phyloP scores from a whole-genome alignment of 768 basidiomycete genomes.

The Auriscalpium vulgare region DNA sequence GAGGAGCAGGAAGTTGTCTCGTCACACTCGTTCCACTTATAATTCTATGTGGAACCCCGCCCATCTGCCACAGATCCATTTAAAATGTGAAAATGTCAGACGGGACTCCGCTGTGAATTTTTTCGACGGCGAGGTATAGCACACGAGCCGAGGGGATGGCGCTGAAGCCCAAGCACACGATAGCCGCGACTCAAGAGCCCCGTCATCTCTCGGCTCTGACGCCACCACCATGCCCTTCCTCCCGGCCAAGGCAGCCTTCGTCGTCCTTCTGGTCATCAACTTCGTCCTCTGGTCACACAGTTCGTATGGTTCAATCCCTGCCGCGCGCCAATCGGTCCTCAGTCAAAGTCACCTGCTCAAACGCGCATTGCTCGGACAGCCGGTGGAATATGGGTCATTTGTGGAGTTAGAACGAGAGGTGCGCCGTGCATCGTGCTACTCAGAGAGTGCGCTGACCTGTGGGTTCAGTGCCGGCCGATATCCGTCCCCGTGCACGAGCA shows the following conservation, averaged over 20 bases:
- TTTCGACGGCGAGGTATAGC: no score
- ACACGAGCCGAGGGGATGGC: no score
- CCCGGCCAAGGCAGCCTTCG: constrained; percentile 24
- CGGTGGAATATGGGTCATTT: not conserved
- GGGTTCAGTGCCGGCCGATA: constrained; percentile 57
- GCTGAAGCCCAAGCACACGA: no score
- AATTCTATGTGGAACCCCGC: no score
- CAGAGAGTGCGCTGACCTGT: not conserved
- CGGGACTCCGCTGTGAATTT: no score
- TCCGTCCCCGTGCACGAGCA: constrained; percentile 45
- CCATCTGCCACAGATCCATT: no score
- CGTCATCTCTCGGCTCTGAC: no score
- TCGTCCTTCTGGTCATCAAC: constrained; percentile 44
- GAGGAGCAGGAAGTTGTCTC: not conserved
- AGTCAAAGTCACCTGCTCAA: not conserved
- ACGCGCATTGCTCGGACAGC: not conserved
- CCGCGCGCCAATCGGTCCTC: not conserved
- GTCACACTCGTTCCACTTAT: no score
- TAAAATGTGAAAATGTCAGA: no score
- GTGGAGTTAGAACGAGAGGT: constrained; percentile 3
- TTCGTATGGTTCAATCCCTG: constrained; percentile 19
- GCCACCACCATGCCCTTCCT: no score
- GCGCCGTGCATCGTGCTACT: constrained; percentile 1
- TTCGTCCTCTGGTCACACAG: constrained; percentile 56
- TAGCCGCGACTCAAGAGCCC: no score